These are phyloP conservation scores for Eucalyptus fibrosa DNA, from an alignment of 345 rosid genomes.

Conservation along the genomic window DNA sequence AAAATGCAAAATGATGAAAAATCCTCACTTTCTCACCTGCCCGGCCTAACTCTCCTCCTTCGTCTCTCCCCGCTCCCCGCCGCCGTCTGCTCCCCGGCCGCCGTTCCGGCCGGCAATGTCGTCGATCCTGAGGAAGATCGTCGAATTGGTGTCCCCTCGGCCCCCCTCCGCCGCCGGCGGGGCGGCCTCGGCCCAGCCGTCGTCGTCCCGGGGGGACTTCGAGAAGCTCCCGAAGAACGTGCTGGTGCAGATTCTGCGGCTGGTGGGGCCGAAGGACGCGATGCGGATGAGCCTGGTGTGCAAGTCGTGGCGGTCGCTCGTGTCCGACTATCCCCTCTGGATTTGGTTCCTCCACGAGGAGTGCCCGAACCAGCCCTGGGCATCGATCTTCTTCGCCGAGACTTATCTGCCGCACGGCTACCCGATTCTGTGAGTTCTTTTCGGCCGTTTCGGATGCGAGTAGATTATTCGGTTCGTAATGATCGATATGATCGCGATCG, in stretches of 20 bases:
- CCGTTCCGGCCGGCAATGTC: neutral
- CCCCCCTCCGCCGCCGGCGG: neutral
- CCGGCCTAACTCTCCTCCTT: neutral
- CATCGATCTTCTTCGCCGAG: constrained; percentile 62
- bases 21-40: neutral
- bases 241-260: constrained; percentile 36
- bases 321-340: constrained; percentile 58
- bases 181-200: neutral
- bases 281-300: constrained; percentile 28
- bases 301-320: constrained; percentile 37
- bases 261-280: constrained; percentile 58
- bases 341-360: constrained; percentile 37
- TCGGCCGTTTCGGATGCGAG: neutral
- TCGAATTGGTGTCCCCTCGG: constrained; percentile 27
- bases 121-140: constrained; percentile 32
- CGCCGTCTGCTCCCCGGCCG: neutral
- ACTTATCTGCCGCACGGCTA: constrained; percentile 41
- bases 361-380: constrained; percentile 23
- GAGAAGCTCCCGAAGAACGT: constrained; percentile 59
- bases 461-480: neutral
- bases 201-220: constrained; percentile 38
- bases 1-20: neutral
- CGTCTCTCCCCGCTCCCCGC: neutral
- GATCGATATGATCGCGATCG: neutral
- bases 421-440: constrained; percentile 47